Percentiles rank a stretch among this genome's conserved stretches.
phyloP scores from a whole-genome alignment of 169 alveolate species.

The Eimeria acervulina region DNA sequence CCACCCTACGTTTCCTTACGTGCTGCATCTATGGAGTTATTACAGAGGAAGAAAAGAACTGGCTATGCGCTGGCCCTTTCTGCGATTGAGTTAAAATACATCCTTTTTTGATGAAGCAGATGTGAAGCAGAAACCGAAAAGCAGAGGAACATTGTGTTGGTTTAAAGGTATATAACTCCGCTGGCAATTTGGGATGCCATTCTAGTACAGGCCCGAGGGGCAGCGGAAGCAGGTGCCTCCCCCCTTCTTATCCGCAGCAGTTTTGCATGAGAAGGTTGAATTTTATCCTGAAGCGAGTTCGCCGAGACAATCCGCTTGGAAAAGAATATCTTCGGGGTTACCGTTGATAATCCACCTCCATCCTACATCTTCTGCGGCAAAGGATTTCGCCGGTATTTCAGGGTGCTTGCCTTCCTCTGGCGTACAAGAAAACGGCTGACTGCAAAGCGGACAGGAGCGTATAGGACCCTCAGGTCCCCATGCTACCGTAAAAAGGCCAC shows the following conservation, averaged over 20 bases:
- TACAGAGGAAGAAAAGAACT: background rate
- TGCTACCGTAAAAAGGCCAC: slow-evolving; percentile 66
- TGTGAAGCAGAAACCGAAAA: background rate
- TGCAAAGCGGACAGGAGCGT: slow-evolving; percentile 60
- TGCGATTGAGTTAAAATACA: background rate
- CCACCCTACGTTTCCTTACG: background rate
- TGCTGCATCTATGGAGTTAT: background rate
- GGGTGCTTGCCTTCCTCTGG: background rate
- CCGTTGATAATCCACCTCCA: background rate
- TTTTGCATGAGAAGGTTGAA: background rate
- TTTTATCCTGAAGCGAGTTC: background rate
- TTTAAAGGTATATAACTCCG: background rate
- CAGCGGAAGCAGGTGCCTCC: background rate
- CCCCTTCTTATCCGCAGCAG: background rate
- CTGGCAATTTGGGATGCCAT: background rate
- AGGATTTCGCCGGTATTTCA: too few species aligned
- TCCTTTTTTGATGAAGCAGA: background rate
- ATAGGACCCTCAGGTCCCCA: slow-evolving; percentile 75
- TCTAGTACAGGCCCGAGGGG: background rate
- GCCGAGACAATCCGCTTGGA: background rate
- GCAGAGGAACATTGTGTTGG: background rate
- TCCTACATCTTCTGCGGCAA: background rate
- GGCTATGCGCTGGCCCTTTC: background rate
- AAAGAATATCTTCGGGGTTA: background rate
- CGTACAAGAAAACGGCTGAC: slow-evolving; percentile 21